Base-by-base conservation (phyloP, 2,329 filamentous ascomycete genomes). In the Parastagonospora avenae region DNA sequence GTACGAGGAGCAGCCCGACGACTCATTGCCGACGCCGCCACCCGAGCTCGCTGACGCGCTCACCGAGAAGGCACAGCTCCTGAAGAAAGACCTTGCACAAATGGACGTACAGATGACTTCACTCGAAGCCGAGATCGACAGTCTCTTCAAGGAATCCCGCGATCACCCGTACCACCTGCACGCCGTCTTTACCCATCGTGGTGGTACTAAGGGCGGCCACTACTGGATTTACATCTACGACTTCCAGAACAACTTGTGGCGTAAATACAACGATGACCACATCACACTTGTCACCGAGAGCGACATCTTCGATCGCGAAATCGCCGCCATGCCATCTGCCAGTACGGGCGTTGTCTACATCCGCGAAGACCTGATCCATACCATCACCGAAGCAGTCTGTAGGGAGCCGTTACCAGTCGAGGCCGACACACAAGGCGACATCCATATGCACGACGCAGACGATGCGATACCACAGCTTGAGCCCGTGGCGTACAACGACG, bases 171-270 rank as follows among this genome's bases (percentile, higher is more conserved):
- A 97, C 71, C 85, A 85, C 11, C 83, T 99, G 4, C 92, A 97
- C 62, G 91, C 93, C 0, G 89, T 97, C 29, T 96, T 99, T 67
- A 93, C 96, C 64, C 94, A 99, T 71, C 87, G 89, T 15, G 90
- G 90, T 29, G 79, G 80, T 8, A 65, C 72, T 2, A 65, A 67
- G 11, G 82, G 82, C 28, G 94, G 94, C 0, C 94, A 99, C 73
- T 99, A 97, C 76, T 97, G 91, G 88, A 91, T 97, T 38, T 97
- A 92, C 82, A 95, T 99, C 57, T 90, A 87, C 67, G 94, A 97
- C 76, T 96, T 96, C 72, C 83, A 87, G 58, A 83, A 85, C 40
- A 77, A 86, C 31, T 79, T 92, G 15, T 99, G 94, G 92, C 87
- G 92, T 50, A 91, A 90, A 67, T 99, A 97, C 79, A 99, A 99